Conservation (phyloP, 2,329 filamentous ascomycete species). For the Biscogniauxia sp. region DNA sequence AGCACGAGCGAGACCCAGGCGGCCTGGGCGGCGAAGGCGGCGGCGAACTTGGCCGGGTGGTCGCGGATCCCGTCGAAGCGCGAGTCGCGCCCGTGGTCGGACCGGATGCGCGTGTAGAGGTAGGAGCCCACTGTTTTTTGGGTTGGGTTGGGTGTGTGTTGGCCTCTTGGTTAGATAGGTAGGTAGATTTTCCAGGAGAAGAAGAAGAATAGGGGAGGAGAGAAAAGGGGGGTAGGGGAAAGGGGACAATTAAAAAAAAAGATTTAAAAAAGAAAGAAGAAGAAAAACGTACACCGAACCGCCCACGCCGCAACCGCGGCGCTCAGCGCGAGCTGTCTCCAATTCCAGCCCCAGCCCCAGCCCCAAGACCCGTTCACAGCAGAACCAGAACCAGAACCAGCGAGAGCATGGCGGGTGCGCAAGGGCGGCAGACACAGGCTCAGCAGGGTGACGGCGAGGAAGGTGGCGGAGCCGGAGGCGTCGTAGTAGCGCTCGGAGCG, state of each 20-base stretch:
- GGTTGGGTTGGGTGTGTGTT: too few species aligned
- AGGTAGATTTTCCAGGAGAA: too few species aligned
- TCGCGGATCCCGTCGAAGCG: constrained; percentile 42
- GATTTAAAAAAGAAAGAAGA: too few species aligned
- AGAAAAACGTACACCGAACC: constrained; percentile 45
- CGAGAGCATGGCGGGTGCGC: too few species aligned
- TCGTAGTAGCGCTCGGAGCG: constrained; percentile 69
- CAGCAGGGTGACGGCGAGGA: constrained; percentile 61
- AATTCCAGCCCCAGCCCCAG: constrained; percentile 51
- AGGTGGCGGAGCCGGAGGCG: constrained; percentile 63
- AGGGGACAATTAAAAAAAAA: too few species aligned
- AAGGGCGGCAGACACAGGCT: constrained; percentile 60
- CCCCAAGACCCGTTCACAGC: too few species aligned
- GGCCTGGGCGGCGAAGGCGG: constrained; percentile 53
- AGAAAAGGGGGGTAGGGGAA: background rate
- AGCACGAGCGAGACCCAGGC: constrained; percentile 67
- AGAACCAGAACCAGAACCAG: constrained; percentile 42
- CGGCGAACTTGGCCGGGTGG: constrained; percentile 35
- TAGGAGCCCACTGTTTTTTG: constrained; percentile 60
- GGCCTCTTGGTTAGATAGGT: too few species aligned
- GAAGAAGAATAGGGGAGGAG: background rate
- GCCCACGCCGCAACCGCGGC: constrained; percentile 55
- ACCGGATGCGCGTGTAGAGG: constrained; percentile 60
- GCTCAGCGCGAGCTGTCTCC: constrained; percentile 50
- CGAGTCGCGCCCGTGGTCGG: constrained; percentile 54